Conservation (phyloP, 352 stramenopile species). For the Phytophthora agathidicida region DNA sequence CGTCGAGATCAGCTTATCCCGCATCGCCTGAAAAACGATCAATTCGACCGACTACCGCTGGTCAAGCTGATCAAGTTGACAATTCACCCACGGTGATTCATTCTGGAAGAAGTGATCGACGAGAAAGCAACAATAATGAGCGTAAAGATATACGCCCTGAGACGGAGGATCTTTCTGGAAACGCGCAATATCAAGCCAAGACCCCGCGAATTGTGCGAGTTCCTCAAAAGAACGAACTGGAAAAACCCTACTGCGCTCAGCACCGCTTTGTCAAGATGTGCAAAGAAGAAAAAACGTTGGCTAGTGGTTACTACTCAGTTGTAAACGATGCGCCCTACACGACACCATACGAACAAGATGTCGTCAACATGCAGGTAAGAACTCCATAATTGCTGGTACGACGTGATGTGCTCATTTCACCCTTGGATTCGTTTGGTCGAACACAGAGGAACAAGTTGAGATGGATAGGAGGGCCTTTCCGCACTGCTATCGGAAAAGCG, state of each 20-base stretch:
- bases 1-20: slow-evolving; percentile 58
- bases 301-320: slow-evolving; percentile 71
- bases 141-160: slow-evolving; percentile 24
- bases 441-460: slow-evolving; percentile 63
- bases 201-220: slow-evolving; percentile 51
- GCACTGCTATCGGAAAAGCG: slow-evolving; percentile 65
- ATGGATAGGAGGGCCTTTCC: slow-evolving; percentile 78
- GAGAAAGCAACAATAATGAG: slow-evolving; percentile 1
- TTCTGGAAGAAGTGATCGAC: slow-evolving; percentile 13
- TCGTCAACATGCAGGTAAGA: slow-evolving; percentile 54
- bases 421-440: not conserved
- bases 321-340: slow-evolving; percentile 82
- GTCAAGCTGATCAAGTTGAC: not conserved
- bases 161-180: slow-evolving; percentile 9
- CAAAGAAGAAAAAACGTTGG: slow-evolving; percentile 29
- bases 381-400: not conserved
- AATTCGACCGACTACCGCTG: not conserved
- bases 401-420: not conserved
- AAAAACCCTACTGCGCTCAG: slow-evolving; percentile 77
- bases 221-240: slow-evolving; percentile 61
- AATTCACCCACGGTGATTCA: slow-evolving; percentile 1
- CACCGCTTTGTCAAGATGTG: slow-evolving; percentile 59
- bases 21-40: slow-evolving; percentile 17
- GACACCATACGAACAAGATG: slow-evolving; percentile 54
- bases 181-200: slow-evolving; percentile 13